Conservation (phyloP, 176 grass and related monocot genomes). For the Phragmites australis region DNA sequence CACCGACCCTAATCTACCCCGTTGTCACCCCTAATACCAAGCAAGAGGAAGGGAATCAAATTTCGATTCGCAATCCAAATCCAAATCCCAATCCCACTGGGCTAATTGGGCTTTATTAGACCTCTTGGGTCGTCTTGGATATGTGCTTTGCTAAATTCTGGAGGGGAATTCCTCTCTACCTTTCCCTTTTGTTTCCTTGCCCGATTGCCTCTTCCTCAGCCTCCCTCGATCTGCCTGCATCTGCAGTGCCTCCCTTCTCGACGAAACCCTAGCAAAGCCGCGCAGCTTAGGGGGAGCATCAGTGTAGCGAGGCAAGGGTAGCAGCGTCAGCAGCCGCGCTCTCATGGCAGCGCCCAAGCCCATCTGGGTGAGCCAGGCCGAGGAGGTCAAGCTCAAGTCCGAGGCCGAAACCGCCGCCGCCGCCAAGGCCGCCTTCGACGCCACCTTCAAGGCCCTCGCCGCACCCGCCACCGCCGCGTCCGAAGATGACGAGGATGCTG, state of each 20-base stretch:
- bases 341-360: constrained; percentile 61
- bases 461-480: constrained; percentile 36
- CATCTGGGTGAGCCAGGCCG: constrained; percentile 90
- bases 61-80: neutral
- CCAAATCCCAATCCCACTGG: neutral
- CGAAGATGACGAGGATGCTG: constrained; percentile 14
- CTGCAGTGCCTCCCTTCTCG: constrained; percentile 11
- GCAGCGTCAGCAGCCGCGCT: neutral
- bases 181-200: neutral
- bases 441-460: constrained; percentile 75
- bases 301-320: neutral
- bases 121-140: neutral
- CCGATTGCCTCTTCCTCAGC: neutral
- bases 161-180: neutral
- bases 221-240: neutral
- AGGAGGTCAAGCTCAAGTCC: constrained; percentile 96
- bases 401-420: constrained; percentile 86
- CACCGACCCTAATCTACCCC: no score
- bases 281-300: neutral
- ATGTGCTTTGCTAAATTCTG: neutral
- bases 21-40: neutral
- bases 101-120: neutral
- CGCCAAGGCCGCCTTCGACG: constrained; percentile 93
- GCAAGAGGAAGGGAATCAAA: neutral
- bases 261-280: constrained; percentile 34